Conservation (phyloP, 306 rosid genomes). For the Lathyrus tuberosus region DNA sequence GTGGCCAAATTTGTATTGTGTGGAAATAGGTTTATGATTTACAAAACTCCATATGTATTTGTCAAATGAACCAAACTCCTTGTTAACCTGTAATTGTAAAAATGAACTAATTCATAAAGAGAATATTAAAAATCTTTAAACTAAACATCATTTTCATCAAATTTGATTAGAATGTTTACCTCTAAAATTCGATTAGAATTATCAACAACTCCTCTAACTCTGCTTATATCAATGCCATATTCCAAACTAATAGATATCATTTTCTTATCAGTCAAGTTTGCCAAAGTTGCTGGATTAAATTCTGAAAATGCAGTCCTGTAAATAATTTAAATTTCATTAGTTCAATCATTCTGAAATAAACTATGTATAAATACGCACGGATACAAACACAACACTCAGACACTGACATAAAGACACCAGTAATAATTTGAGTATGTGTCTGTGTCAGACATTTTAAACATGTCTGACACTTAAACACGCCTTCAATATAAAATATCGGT, state of each 20-base stretch:
- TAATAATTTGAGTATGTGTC: background rate
- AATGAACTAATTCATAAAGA: conserved; percentile 12
- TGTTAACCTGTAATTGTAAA: conserved; percentile 58
- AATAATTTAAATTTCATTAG: conserved; percentile 26
- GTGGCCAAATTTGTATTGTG: conserved; percentile 84
- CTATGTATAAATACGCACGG: background rate
- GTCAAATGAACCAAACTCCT: conserved; percentile 74
- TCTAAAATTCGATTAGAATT: conserved; percentile 81
- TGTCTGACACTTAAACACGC: background rate
- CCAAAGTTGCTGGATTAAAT: conserved; percentile 75
- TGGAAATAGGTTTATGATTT: conserved; percentile 74
- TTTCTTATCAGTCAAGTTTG: conserved; percentile 73
- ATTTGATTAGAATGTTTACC: conserved; percentile 46
- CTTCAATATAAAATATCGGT: background rate
- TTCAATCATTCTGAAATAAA: background rate
- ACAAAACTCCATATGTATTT: conserved; percentile 93
- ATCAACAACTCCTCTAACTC: conserved; percentile 92
- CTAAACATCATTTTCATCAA: background rate
- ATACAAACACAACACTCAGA: background rate
- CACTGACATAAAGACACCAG: background rate
- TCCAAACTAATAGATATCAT: conserved; percentile 72
- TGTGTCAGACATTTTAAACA: background rate
- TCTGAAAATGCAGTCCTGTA: conserved; percentile 82
- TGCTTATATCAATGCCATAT: conserved; percentile 81
- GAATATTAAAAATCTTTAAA: conserved; percentile 10